A percentile compares a stretch with the other conserved stretches of the same genome.
phyloP scores from a whole-genome alignment of 495 filamentous ascomycete genomes.

The Penicillium coffeae region DNA sequence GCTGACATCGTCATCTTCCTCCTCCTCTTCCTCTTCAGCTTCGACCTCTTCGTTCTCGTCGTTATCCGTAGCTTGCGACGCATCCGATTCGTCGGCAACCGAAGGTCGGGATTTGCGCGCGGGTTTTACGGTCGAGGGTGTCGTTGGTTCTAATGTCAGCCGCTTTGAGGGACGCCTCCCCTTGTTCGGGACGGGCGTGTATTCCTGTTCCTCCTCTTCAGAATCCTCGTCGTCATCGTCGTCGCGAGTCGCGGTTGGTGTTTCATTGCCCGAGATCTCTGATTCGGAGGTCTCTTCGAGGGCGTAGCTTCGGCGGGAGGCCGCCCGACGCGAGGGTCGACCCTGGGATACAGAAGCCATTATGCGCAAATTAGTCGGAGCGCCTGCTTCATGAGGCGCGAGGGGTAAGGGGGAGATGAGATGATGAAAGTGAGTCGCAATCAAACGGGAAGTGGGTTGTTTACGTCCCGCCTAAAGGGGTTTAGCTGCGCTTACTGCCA shows the following conservation, averaged over 20 bases:
- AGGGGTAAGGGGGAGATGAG: constrained; percentile 15
- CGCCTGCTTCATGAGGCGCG: constrained; percentile 30
- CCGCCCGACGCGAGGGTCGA: constrained; percentile 71
- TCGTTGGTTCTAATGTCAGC: constrained; percentile 51
- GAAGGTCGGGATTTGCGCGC: constrained; percentile 34
- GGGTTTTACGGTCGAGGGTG: constrained; percentile 38
- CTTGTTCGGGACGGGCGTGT: constrained; percentile 64
- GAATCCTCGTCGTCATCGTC: constrained; percentile 51
- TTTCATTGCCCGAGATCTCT: constrained; percentile 53
- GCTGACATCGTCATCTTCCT: constrained; percentile 44
- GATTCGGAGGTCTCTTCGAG: constrained; percentile 74
- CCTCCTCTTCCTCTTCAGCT: constrained; percentile 22
- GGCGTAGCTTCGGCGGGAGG: constrained; percentile 63
- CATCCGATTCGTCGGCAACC: constrained; percentile 28
- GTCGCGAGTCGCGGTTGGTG: constrained; percentile 37
- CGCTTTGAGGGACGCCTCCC: constrained; percentile 46
- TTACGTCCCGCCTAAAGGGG: constrained; percentile 42
- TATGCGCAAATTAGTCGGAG: constrained; percentile 19
- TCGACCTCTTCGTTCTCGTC: constrained; percentile 22
- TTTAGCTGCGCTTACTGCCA: constrained; percentile 37
- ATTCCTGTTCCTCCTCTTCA: constrained; percentile 70
- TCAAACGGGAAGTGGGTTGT: constrained; percentile 42
- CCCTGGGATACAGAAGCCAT: constrained; percentile 64
- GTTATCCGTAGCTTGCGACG: constrained; percentile 25
- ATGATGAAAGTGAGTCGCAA: constrained; percentile 13